phyloP scores from a whole-genome alignment of 331 rosid genomes.

The Malus hybrid region DNA sequence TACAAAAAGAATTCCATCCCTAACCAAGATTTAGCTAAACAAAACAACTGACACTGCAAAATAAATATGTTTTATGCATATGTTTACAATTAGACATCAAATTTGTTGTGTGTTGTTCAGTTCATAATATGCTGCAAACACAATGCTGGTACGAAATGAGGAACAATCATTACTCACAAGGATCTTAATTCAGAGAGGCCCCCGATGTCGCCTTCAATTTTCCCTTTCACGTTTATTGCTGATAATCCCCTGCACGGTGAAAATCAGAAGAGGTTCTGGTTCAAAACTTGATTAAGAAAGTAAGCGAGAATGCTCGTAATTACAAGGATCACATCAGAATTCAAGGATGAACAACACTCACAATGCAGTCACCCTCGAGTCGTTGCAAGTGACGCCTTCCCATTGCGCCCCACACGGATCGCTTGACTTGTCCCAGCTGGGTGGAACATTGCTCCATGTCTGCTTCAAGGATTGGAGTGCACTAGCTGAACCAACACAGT shows the following conservation, averaged over 20 bases:
- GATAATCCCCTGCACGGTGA: constrained; percentile 54
- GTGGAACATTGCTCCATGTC: constrained; percentile 59
- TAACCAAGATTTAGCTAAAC: constrained; percentile 9
- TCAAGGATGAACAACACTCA: constrained; percentile 17
- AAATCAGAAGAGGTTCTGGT: background rate
- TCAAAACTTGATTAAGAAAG: background rate
- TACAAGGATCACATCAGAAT: background rate
- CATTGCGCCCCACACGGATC: constrained; percentile 78
- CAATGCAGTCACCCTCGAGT: constrained; percentile 76
- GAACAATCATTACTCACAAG: constrained; percentile 48
- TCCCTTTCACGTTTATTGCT: constrained; percentile 69
- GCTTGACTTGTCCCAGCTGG: constrained; percentile 65
- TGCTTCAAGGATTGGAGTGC: constrained; percentile 46
- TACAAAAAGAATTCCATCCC: background rate
- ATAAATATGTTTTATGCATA: background rate
- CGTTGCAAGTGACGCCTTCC: constrained; percentile 89
- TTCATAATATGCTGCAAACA: background rate
- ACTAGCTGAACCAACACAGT: constrained; percentile 34
- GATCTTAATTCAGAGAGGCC: constrained; percentile 64
- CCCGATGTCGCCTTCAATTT: constrained; percentile 61
- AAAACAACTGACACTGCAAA: background rate
- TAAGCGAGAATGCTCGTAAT: background rate
- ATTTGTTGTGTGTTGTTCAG: background rate
- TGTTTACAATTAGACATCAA: too few relatives aligned
- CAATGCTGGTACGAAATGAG: background rate